These are phyloP conservation scores for Rostrohypoxylon terebratum DNA, from an alignment of 495 filamentous ascomycete genomes.

Conservation along the genomic window DNA sequence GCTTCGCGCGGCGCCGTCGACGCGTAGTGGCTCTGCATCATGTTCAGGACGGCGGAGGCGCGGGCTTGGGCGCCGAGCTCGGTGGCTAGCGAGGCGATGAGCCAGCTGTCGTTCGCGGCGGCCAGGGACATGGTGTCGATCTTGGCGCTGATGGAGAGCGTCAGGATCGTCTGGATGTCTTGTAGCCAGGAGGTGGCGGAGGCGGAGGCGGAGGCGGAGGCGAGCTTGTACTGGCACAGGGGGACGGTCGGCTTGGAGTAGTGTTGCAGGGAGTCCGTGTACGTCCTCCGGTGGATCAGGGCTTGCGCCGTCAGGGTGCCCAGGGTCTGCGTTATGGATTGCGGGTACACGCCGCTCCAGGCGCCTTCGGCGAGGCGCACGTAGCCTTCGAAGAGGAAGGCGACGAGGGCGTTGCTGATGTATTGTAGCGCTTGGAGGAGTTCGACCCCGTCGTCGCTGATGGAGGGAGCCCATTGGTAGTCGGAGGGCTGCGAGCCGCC, in stretches of 20 bases:
- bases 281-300: constrained; percentile 51
- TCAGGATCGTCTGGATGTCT: constrained; percentile 50
- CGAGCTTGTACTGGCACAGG: constrained; percentile 45
- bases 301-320: constrained; percentile 53
- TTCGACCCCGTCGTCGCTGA: constrained; percentile 45
- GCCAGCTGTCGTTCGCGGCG: constrained; percentile 61
- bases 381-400: constrained; percentile 50
- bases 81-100: constrained; percentile 51
- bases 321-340: constrained; percentile 50
- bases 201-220: not conserved
- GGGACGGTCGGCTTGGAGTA: constrained; percentile 45
- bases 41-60: constrained; percentile 56
- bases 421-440: constrained; percentile 47
- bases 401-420: constrained; percentile 52
- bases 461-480: constrained; percentile 51
- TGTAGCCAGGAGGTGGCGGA: constrained; percentile 49
- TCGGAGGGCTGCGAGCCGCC: constrained; percentile 52
- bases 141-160: constrained; percentile 68
- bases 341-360: constrained; percentile 54
- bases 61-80: constrained; percentile 53
- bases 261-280: constrained; percentile 53
- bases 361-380: constrained; percentile 38
- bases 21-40: constrained; percentile 56
- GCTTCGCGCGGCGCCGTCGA: constrained; percentile 53
- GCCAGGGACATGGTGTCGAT: constrained; percentile 65